Evolutionary conservation across 495 filamentous ascomycete species (phyloP).

Genomic region (Cenococcum geophilum): DNA sequence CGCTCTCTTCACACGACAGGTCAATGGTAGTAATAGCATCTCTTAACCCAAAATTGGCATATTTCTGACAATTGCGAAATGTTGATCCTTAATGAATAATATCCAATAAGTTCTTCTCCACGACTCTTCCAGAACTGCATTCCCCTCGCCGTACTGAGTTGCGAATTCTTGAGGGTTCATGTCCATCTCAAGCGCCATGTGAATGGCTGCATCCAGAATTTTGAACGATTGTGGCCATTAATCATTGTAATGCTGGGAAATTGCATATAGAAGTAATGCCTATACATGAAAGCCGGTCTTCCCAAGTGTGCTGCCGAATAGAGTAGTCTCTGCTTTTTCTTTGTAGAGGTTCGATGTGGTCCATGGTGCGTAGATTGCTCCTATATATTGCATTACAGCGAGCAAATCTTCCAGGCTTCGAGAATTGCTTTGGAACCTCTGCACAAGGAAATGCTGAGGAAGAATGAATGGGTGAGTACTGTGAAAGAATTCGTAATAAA

Average conservation of each 20-base stretch:
- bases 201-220: conserved; percentile 13
- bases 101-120: conserved; percentile 22
- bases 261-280: conserved; percentile 18
- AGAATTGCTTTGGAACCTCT: conserved; percentile 5
- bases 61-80: conserved; percentile 17
- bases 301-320: conserved; percentile 1
- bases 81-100: conserved; percentile 19
- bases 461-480: conserved; percentile 7
- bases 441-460: conserved; percentile 14
- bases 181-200: conserved; percentile 11
- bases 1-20: conserved; percentile 24
- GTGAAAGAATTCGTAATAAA: conserved; percentile 27
- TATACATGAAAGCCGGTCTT: conserved; percentile 15
- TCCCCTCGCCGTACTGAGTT: conserved; percentile 14
- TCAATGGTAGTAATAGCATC: conserved; percentile 16
- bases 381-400: conserved; percentile 23
- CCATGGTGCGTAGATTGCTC: conserved; percentile 25
- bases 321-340: conserved; percentile 8
- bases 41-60: conserved; percentile 7
- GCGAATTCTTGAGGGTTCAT: conserved; percentile 24
- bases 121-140: conserved; percentile 20
- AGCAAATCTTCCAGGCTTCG: conserved; percentile 18
- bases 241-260: conserved; percentile 17
- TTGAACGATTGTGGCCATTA: not conserved
- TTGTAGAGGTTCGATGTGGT: conserved; percentile 19